Conservation (phyloP, 805 yeast species). For the Alloascoidea hylecoeti region DNA sequence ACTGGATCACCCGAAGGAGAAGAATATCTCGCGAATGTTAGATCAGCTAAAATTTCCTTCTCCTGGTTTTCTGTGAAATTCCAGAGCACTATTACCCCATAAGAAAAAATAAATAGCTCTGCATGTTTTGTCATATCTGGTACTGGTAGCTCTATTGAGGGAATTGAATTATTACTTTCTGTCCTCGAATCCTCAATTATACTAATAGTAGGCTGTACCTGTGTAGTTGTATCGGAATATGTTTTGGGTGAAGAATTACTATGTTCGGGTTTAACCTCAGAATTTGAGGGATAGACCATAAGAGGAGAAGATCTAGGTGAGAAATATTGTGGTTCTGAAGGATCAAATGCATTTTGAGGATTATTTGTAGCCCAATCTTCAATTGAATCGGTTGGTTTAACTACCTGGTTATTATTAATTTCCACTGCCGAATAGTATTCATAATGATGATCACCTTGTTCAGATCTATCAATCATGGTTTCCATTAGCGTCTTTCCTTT, state of each 20-base stretch:
- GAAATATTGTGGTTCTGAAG: conserved; percentile 86
- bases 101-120: conserved; percentile 77
- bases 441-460: conserved; percentile 81
- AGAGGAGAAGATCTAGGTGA: conserved; percentile 27
- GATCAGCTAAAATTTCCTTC: conserved; percentile 83
- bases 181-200: too few relatives aligned
- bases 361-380: conserved; percentile 20
- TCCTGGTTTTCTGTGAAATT: conserved; percentile 88
- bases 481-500: conserved; percentile 45
- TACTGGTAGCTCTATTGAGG: conserved; percentile 4
- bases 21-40: conserved; percentile 42
- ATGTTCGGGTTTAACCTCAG: too few relatives aligned
- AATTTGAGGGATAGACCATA: too few relatives aligned
- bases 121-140: conserved; percentile 41
- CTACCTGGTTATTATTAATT: conserved; percentile 32
- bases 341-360: conserved; percentile 53
- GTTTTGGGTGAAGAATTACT: too few relatives aligned
- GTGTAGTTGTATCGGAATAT: too few relatives aligned
- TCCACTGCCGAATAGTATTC: conserved; percentile 81
- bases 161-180: too few relatives aligned
- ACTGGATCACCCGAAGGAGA: conserved; percentile 7
- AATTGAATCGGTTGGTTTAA: conserved; percentile 24
- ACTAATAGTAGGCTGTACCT: too few relatives aligned
- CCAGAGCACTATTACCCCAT: conserved; percentile 98
- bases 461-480: conserved; percentile 62